Percentiles rank a stretch among this genome's conserved stretches.
Evolutionary conservation across 2,329 filamentous ascomycete genomes (phyloP).

Genomic region (Zelopaecilomyces penicillatus): DNA sequence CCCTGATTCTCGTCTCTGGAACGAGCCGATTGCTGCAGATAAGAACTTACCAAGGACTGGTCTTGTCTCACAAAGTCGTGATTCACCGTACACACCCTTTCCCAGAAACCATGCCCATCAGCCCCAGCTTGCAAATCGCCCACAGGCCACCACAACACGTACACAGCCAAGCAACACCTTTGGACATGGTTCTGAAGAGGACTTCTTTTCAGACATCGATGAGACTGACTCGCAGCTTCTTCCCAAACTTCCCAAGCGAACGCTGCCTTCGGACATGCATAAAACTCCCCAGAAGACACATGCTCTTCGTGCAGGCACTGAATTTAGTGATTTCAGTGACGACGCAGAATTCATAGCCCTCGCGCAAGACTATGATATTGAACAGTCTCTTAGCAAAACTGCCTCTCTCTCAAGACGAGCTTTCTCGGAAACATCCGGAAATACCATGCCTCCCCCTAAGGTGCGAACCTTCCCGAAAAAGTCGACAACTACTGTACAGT

Average conservation of each 20-base stretch:
- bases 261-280: constrained; percentile 3
- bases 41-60: constrained; percentile 13
- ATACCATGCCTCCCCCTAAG: constrained; percentile 25
- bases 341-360: constrained; percentile 45
- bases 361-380: constrained; percentile 41
- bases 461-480: constrained; percentile 25
- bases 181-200: constrained; percentile 17
- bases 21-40: constrained; percentile 13
- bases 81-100: constrained; percentile 15
- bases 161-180: constrained; percentile 9
- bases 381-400: constrained; percentile 21
- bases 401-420: constrained; percentile 25
- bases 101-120: constrained; percentile 13
- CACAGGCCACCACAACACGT: background rate
- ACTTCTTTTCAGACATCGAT: constrained; percentile 22
- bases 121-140: constrained; percentile 4
- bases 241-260: constrained; percentile 6
- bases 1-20: constrained; percentile 17
- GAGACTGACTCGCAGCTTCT: constrained; percentile 16
- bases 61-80: constrained; percentile 17
- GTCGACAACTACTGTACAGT: constrained; percentile 15
- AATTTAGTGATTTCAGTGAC: constrained; percentile 41
- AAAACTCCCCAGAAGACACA: constrained; percentile 5
- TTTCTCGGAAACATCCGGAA: constrained; percentile 43
- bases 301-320: constrained; percentile 18